Conservation (phyloP, 2,329 filamentous ascomycete genomes). For the Fusarium luffae region DNA sequence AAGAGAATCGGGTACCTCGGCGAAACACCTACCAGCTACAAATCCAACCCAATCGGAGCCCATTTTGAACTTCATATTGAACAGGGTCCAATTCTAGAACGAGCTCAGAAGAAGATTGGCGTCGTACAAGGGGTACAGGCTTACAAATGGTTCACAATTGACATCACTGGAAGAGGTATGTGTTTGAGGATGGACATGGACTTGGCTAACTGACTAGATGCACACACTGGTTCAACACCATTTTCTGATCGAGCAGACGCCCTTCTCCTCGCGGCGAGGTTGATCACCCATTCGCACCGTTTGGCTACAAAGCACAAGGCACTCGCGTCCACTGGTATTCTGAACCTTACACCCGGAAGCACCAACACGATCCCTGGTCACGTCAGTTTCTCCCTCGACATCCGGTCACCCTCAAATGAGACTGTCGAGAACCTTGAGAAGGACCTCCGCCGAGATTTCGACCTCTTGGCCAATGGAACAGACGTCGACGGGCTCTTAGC, state of each 20-base stretch:
- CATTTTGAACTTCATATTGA: conserved; percentile 90
- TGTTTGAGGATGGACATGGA: accelerated
- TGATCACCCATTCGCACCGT: conserved; percentile 45
- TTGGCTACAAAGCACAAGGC: conserved; percentile 42
- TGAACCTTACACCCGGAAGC: conserved; percentile 61
- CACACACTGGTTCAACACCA: conserved; percentile 44
- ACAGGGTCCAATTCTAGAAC: conserved; percentile 59
- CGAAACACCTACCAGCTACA: conserved; percentile 46
- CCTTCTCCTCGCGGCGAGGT: conserved; percentile 44
- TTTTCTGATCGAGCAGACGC: conserved; percentile 49
- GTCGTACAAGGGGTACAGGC: conserved; percentile 43
- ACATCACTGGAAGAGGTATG: conserved; percentile 42
- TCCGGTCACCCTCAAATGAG: conserved; percentile 66
- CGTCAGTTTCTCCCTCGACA: conserved; percentile 73
- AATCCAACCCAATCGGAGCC: conserved; percentile 69
- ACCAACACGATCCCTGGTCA: conserved; percentile 76
- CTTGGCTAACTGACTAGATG: conserved; percentile 46
- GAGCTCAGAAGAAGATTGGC: conserved; percentile 26
- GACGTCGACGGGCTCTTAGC: conserved; percentile 53
- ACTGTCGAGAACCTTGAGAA: conserved; percentile 64
- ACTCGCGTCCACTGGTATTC: conserved; percentile 47
- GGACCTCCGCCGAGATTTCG: conserved; percentile 53
- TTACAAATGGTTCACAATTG: conserved; percentile 44
- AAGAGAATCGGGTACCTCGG: conserved; percentile 79
- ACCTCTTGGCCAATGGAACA: conserved; percentile 59